Conservation (phyloP, 2,329 filamentous ascomycete genomes). For the Arachnomyces sp. region DNA sequence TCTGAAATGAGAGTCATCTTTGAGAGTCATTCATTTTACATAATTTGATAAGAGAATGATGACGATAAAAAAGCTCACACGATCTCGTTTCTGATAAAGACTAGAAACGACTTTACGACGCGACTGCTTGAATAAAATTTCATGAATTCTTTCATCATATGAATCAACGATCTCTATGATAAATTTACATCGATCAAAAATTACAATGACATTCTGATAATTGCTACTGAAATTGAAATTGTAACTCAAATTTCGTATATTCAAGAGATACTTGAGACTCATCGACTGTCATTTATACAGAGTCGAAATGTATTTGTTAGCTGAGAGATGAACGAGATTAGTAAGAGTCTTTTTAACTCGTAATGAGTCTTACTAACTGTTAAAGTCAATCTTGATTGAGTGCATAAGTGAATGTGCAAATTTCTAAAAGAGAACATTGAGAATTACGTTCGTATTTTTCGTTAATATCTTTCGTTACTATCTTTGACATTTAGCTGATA, state of each 20-base stretch:
- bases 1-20: conserved; percentile 15
- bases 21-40: conserved; percentile 20
- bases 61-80: conserved; percentile 7
- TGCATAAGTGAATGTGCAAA: conserved; percentile 10
- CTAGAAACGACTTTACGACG: conserved; percentile 11
- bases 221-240: conserved; percentile 25
- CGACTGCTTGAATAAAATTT: conserved; percentile 5
- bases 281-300: no score
- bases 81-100: conserved; percentile 8
- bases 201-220: conserved; percentile 22
- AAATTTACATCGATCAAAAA: conserved; percentile 12
- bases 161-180: conserved; percentile 22
- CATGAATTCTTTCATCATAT: conserved; percentile 8
- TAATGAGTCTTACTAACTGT: no score
- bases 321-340: conserved; percentile 7
- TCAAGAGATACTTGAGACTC: conserved; percentile 14
- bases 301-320: conserved; percentile 4
- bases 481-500: no score
- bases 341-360: no score
- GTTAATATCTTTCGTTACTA: no score
- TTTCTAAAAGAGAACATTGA: conserved; percentile 10
- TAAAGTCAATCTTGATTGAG: conserved; percentile 11
- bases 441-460: conserved; percentile 3
- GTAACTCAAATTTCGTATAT: conserved; percentile 21
- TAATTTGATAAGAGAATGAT: conserved; percentile 16